Conservation (phyloP, 2,329 filamentous ascomycete species). For the Neospermospora avenae region DNA sequence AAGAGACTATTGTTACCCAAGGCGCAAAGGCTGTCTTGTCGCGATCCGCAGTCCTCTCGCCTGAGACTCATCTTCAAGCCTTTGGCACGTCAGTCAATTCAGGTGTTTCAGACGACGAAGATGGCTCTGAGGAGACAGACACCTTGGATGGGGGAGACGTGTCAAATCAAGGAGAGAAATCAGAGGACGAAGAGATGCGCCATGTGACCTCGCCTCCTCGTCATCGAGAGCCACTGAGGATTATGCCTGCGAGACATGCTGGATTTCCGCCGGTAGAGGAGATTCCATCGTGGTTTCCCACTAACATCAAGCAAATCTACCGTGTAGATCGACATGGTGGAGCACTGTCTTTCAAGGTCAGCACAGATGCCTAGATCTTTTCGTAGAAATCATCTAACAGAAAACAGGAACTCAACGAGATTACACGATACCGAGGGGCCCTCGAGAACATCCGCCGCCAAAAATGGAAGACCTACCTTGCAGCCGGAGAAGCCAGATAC, state of each 20-base stretch:
- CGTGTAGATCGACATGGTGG: slow-evolving; percentile 16
- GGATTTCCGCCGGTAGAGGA: slow-evolving; percentile 12
- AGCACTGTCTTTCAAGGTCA: slow-evolving; percentile 15
- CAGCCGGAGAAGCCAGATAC: slow-evolving; percentile 13
- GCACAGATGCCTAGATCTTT: background rate
- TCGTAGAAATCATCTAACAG: background rate
- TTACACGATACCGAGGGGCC: slow-evolving; percentile 14
- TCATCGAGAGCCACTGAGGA: background rate
- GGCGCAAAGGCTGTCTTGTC: background rate
- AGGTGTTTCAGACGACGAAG: slow-evolving; percentile 1
- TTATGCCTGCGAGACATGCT: background rate
- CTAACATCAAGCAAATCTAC: slow-evolving; percentile 19
- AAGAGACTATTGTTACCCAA: slow-evolving; percentile 5
- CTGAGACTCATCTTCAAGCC: slow-evolving; percentile 1
- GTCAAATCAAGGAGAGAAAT: too few species aligned
- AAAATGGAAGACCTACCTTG: slow-evolving; percentile 16
- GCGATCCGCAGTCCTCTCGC: background rate
- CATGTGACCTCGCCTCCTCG: background rate
- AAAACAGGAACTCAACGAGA: slow-evolving; percentile 15
- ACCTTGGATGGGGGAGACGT: too few species aligned
- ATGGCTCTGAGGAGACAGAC: too few species aligned
- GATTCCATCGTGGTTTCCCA: slow-evolving; percentile 16
- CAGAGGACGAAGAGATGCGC: too few species aligned
- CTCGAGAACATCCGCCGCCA: slow-evolving; percentile 14
- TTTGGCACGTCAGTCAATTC: background rate